A percentile compares a stretch with the other conserved stretches of the same genome.
Conservation (phyloP, 257 asterid species). For the Vinca minor region DNA sequence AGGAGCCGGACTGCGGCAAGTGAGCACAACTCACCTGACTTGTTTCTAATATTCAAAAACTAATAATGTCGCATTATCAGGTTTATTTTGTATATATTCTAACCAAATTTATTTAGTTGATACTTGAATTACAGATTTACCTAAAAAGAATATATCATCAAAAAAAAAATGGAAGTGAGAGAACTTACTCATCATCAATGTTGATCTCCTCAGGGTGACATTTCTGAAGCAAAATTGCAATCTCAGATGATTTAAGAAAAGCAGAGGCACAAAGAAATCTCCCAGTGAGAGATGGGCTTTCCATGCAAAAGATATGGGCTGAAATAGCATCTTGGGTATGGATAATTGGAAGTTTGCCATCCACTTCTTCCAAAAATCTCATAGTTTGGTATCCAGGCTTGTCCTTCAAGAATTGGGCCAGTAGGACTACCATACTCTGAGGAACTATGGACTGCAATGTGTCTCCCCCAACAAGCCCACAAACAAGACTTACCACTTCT, state of each 20-base stretch:
- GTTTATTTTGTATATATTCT: too few species aligned
- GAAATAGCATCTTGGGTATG: slow-evolving; percentile 44
- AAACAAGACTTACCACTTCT: slow-evolving; percentile 42
- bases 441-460: slow-evolving; percentile 27
- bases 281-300: slow-evolving; percentile 28
- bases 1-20: too few species aligned
- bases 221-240: slow-evolving; percentile 28
- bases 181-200: slow-evolving; percentile 13
- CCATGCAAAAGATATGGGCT: slow-evolving; percentile 47
- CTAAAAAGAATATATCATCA: too few species aligned
- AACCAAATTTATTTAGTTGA: too few species aligned
- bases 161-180: too few species aligned
- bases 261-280: slow-evolving; percentile 44
- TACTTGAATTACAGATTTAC: too few species aligned
- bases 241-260: slow-evolving; percentile 37
- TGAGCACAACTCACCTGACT: too few species aligned
- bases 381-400: slow-evolving; percentile 9
- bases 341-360: slow-evolving; percentile 40
- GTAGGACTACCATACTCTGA: slow-evolving; percentile 13
- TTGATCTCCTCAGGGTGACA: slow-evolving; percentile 16
- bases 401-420: slow-evolving; percentile 27
- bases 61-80: too few species aligned
- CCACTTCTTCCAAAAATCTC: slow-evolving; percentile 45
- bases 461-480: slow-evolving; percentile 62
- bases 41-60: too few species aligned